Percentiles rank a stretch among this genome's conserved stretches.
These are phyloP conservation scores for Adansonia grandidieri DNA, from an alignment of 441 rosid species.

Conservation along the genomic window DNA sequence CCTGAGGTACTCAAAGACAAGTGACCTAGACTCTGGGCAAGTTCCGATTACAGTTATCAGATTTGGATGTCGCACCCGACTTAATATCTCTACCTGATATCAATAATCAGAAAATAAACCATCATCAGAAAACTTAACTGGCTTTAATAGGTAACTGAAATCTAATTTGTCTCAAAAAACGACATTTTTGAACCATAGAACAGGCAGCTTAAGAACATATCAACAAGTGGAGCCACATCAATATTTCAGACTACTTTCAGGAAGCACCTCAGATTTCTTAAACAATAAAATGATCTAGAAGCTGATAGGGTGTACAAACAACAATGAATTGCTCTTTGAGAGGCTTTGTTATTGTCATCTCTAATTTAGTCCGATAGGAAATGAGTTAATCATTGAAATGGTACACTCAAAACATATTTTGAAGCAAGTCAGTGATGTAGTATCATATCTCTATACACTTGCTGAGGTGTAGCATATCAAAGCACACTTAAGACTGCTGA, in stretches of 20 bases:
- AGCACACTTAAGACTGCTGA: neutral
- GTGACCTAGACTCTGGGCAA: constrained; percentile 79
- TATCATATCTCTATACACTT: neutral
- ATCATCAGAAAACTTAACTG: neutral
- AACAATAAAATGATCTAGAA: neutral
- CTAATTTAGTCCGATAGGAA: neutral
- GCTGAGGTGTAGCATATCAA: neutral
- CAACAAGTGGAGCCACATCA: neutral
- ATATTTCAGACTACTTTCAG: neutral
- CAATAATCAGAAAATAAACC: constrained; percentile 31
- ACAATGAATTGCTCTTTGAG: neutral
- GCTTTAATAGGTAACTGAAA: neutral
- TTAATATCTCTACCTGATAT: constrained; percentile 76
- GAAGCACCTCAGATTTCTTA: constrained; percentile 15
- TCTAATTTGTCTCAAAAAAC: neutral
- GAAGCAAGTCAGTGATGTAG: neutral
- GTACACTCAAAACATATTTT: neutral
- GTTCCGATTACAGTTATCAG: constrained; percentile 73
- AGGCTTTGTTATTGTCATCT: neutral
- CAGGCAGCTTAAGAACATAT: neutral
- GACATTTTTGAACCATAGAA: neutral
- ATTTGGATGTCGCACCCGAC: constrained; percentile 88
- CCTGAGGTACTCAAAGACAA: constrained; percentile 71
- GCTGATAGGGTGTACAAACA: neutral
- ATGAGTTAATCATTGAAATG: neutral